phyloP scores from a whole-genome alignment of 345 rosid species.

The Triadica sebifera region DNA sequence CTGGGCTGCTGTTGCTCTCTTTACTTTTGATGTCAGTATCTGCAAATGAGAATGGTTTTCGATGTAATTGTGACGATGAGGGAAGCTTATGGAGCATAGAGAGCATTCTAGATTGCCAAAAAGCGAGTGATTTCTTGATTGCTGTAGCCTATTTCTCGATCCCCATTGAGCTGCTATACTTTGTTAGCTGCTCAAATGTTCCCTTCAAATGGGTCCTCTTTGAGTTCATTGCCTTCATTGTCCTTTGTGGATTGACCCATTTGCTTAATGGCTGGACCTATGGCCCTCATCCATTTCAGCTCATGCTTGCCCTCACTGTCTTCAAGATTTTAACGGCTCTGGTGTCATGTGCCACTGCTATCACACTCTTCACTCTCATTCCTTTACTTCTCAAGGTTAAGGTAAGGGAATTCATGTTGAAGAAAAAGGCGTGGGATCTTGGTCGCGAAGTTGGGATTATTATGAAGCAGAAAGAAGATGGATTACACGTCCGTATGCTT shows the following conservation, averaged over 20 bases:
- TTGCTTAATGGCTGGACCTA: slow-evolving; percentile 93
- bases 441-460: slow-evolving; percentile 91
- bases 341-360: slow-evolving; percentile 94
- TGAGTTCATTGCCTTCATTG: slow-evolving; percentile 94
- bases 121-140: slow-evolving; percentile 87
- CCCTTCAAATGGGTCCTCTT: slow-evolving; percentile 98
- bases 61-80: slow-evolving; percentile 92
- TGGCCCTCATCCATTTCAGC: slow-evolving; percentile 73
- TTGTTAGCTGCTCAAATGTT: slow-evolving; percentile 85
- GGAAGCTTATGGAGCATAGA: slow-evolving; percentile 76
- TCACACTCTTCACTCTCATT: slow-evolving; percentile 80
- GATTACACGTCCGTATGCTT: slow-evolving; percentile 87
- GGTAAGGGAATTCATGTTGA: slow-evolving; percentile 88
- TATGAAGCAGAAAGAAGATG: slow-evolving; percentile 81
- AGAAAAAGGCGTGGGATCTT: slow-evolving; percentile 85
- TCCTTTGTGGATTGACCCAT: slow-evolving; percentile 96
- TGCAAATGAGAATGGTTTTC: slow-evolving; percentile 42
- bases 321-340: slow-evolving; percentile 90
- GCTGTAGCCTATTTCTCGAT: slow-evolving; percentile 95
- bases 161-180: slow-evolving; percentile 90
- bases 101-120: slow-evolving; percentile 73
- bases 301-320: slow-evolving; percentile 84
- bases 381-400: slow-evolving; percentile 93
- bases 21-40: slow-evolving; percentile 39
- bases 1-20: slow-evolving; percentile 48